Evolutionary conservation across 2,329 filamentous ascomycete genomes (phyloP), one percentile per base, ranked within the genome.

Genomic region (Proliferodiscus dingleyae): DNA sequence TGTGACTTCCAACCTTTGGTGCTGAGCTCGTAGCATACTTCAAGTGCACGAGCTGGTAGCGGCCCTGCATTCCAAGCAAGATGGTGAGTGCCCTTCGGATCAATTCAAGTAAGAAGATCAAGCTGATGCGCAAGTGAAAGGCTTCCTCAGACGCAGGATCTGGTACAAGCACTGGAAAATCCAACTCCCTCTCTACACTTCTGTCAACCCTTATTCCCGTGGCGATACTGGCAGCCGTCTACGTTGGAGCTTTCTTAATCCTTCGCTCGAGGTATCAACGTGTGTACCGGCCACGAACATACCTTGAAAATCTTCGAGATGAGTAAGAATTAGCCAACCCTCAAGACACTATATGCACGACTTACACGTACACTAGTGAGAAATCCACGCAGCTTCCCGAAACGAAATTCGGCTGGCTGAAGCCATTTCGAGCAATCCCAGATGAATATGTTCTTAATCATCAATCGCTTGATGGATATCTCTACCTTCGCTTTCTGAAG

Each of bases 391-490:
- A 69, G 2, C 68, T 83, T 0, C 78, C 82, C 6, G 70, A 65
- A 22, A 81, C 81, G 37, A 64, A 80, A 36, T 68, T 85, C 55
- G 76, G 81, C 54, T 89, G 85, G 85, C 63, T 89, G 41, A 67
- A 67, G 13, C 69, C 74, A 9, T 86, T 87, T 66, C 83, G 78
- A 69, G 74, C 73, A 53, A 73, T 78, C 22, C 74, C 75, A 1
- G 90, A 97, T 62, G 81, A 83, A 43, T 88, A 87, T 61, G 80
- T 90, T 16, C 77, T 97, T 21, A 86, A 91, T 57, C 89, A 95
- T 69, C 87, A 91, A 63, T 93, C 89, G 0, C 78, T 97, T 49
- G 91, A 97, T 64, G 86, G 86, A 28, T 97, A 91, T 65, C 81
- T 97, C 43, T 89, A 94, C 64, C 73, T 97, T 19, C 88, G 91